Evolutionary conservation across 352 stramenopile species (phyloP).

Genomic region (Globisporangium uncinulatum): DNA sequence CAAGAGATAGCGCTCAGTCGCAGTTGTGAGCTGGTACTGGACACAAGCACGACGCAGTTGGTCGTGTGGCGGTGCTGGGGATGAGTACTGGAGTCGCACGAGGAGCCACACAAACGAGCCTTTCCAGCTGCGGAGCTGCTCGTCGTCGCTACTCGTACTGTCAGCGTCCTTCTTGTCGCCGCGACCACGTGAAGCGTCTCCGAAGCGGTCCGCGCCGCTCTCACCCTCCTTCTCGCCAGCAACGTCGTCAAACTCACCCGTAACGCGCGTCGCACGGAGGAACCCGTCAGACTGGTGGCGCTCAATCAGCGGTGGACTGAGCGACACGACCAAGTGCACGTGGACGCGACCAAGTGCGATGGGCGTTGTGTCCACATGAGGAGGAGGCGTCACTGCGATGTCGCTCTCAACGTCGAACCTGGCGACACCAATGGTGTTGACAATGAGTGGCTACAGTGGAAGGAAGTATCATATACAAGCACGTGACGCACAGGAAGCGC

Average conservation of each 20-base stretch:
- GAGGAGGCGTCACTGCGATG: constrained; percentile 16
- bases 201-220: not conserved
- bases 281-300: constrained; percentile 28
- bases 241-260: constrained; percentile 7
- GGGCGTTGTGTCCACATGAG: not conserved
- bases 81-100: constrained; percentile 29
- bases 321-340: constrained; percentile 38
- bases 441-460: not conserved
- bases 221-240: constrained; percentile 2
- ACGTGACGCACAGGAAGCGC: constrained; percentile 34
- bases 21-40: constrained; percentile 47
- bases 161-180: too few species aligned
- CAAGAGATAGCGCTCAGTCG: constrained; percentile 46
- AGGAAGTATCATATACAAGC: not conserved
- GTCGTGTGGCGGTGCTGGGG: not conserved
- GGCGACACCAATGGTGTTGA: not conserved
- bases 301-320: constrained; percentile 24
- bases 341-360: constrained; percentile 22
- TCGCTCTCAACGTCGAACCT: constrained; percentile 51
- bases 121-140: constrained; percentile 15
- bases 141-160: not conserved
- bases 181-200: not conserved
- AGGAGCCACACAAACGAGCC: constrained; percentile 45
- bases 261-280: constrained; percentile 23
- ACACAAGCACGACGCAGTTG: constrained; percentile 16